Percentiles rank a stretch among this genome's conserved stretches.
These are phyloP conservation scores for Stephania yunnanensis DNA, from an alignment of 164 flowering plant genomes.

Conservation along the genomic window DNA sequence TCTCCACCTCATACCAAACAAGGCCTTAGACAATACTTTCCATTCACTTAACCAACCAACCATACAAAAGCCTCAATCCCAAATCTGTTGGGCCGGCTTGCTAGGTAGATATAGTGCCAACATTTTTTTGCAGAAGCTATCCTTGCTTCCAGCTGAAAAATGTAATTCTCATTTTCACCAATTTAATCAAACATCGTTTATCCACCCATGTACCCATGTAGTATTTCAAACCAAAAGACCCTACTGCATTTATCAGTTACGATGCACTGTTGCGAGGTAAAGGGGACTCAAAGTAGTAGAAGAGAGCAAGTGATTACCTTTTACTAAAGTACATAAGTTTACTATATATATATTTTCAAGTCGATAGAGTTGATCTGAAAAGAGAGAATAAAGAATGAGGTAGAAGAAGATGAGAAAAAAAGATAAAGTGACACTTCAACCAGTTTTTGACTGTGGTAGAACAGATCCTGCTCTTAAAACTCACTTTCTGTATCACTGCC, in stretches of 20 bases:
- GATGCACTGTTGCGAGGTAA: background rate
- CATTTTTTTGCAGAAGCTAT: background rate
- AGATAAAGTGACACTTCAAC: background rate
- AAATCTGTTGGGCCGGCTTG: too few species aligned
- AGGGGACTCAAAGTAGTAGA: background rate
- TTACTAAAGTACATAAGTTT: background rate
- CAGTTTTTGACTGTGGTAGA: background rate
- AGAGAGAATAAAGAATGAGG: background rate
- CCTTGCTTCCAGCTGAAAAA: background rate
- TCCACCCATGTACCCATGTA: background rate
- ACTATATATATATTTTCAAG: background rate
- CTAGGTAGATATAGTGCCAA: background rate
- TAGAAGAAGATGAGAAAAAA: background rate
- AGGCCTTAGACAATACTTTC: too few species aligned
- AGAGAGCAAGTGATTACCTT: background rate
- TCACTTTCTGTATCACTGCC: conserved; percentile 1
- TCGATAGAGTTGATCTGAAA: background rate
- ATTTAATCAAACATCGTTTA: background rate
- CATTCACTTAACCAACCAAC: too few species aligned
- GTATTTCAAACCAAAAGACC: background rate
- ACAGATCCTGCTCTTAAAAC: background rate
- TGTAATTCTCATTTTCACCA: background rate
- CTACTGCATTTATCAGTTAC: background rate
- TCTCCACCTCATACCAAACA: too few species aligned
- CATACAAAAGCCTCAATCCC: too few species aligned